These are phyloP conservation scores for Fusarium sp. DNA, from an alignment of 2,329 filamentous ascomycete species.

Conservation along the genomic window DNA sequence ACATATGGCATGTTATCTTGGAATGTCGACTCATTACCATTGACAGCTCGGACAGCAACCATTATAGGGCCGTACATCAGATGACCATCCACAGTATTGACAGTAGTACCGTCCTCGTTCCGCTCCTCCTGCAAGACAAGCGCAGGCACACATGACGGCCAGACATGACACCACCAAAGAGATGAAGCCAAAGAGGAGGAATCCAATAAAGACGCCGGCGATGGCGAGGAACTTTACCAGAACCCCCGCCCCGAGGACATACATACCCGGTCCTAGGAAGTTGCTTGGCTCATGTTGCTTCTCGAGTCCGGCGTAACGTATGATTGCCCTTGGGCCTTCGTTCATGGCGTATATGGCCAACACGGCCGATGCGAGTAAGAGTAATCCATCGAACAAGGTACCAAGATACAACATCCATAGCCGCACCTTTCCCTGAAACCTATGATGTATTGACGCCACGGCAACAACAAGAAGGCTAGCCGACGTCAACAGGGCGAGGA, in stretches of 20 bases:
- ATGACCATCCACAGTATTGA: conserved; percentile 10
- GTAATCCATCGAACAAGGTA: conserved; percentile 21
- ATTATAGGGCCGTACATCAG: background rate
- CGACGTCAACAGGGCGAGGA: conserved; percentile 25
- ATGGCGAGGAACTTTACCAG: conserved; percentile 32
- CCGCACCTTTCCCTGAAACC: background rate
- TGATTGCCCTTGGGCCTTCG: conserved; percentile 15
- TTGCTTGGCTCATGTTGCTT: background rate
- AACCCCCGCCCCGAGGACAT: conserved; percentile 27
- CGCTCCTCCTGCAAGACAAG: conserved; percentile 20
- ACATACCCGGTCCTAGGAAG: conserved; percentile 27
- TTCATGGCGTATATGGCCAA: conserved; percentile 28
- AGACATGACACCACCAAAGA: conserved; percentile 19
- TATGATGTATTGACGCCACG: conserved; percentile 8
- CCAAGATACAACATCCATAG: conserved; percentile 27
- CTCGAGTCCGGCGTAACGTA: conserved; percentile 1
- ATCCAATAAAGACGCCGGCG: conserved; percentile 24
- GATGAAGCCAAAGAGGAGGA: conserved; percentile 22
- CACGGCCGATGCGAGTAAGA: conserved; percentile 13
- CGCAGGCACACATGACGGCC: conserved; percentile 24
- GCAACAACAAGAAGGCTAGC: conserved; percentile 10
- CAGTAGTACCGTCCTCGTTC: conserved; percentile 2
- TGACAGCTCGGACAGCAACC: conserved; percentile 2
- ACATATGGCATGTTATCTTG: background rate
- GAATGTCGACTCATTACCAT: background rate